Conservation (phyloP, 83 land plant species). For the Diphasiastrum complanatum region DNA sequence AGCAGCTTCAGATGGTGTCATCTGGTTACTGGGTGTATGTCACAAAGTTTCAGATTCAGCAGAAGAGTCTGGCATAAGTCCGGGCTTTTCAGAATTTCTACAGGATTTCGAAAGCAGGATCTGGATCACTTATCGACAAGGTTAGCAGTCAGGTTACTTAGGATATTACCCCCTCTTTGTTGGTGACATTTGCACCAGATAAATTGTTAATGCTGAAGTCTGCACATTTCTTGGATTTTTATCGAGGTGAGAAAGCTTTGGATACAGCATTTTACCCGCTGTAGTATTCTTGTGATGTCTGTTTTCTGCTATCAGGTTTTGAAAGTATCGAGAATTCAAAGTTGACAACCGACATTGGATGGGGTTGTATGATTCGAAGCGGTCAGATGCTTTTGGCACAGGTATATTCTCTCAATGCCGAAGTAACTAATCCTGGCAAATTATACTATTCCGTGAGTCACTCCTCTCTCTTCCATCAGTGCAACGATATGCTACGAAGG, state of each 20-base stretch:
- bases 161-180: not conserved
- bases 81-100: slow-evolving; percentile 44
- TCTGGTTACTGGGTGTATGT: slow-evolving; percentile 83
- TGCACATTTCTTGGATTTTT: no score
- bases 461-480: not conserved
- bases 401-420: slow-evolving; percentile 26
- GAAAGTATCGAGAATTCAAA: slow-evolving; percentile 63
- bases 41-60: slow-evolving; percentile 43
- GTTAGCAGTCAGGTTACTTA: slow-evolving; percentile 27
- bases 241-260: no score
- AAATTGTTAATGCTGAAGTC: no score
- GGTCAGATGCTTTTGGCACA: slow-evolving; percentile 99
- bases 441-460: not conserved
- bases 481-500: not conserved
- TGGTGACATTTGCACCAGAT: no score
- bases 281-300: not conserved
- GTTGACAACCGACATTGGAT: slow-evolving; percentile 63
- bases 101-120: slow-evolving; percentile 75
- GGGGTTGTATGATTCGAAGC: slow-evolving; percentile 98
- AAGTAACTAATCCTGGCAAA: no score
- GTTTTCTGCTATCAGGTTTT: slow-evolving; percentile 53
- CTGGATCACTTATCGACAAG: slow-evolving; percentile 88
- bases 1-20: slow-evolving; percentile 44
- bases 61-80: slow-evolving; percentile 18
- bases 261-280: no score